These are phyloP conservation scores for Citrus sp. DNA, from an alignment of 345 rosid species.

Conservation along the genomic window DNA sequence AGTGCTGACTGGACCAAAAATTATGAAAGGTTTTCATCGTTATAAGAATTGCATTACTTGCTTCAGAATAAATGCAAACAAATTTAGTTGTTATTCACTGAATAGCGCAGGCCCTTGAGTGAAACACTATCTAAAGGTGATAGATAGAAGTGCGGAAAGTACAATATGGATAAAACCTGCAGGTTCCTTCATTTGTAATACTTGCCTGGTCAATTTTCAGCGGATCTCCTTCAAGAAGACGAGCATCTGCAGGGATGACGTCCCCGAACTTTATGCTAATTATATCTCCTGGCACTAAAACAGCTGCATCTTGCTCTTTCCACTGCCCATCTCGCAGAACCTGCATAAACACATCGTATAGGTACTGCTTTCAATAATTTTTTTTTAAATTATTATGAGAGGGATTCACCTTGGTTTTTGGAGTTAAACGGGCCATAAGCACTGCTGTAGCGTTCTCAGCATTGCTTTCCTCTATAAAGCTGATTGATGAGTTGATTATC, in stretches of 20 bases:
- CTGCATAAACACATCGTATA: conserved; percentile 29
- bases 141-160: neutral
- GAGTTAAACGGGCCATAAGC: conserved; percentile 94
- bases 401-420: conserved; percentile 65
- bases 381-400: neutral
- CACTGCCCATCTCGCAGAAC: conserved; percentile 93
- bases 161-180: neutral
- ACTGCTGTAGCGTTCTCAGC: conserved; percentile 90
- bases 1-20: conserved; percentile 65
- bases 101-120: too few relatives aligned
- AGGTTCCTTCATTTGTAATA: neutral
- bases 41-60: neutral
- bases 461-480: conserved; percentile 93
- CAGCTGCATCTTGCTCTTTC: conserved; percentile 78
- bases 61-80: neutral
- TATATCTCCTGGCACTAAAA: conserved; percentile 94
- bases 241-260: conserved; percentile 91
- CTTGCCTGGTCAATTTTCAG: conserved; percentile 87
- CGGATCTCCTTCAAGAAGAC: conserved; percentile 92
- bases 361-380: neutral
- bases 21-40: neutral
- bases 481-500: conserved; percentile 83
- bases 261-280: conserved; percentile 94
- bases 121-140: neutral
- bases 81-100: too few relatives aligned